Base-by-base conservation (phyloP, 2,329 filamentous ascomycete species). In the Diaporthe capsici region DNA sequence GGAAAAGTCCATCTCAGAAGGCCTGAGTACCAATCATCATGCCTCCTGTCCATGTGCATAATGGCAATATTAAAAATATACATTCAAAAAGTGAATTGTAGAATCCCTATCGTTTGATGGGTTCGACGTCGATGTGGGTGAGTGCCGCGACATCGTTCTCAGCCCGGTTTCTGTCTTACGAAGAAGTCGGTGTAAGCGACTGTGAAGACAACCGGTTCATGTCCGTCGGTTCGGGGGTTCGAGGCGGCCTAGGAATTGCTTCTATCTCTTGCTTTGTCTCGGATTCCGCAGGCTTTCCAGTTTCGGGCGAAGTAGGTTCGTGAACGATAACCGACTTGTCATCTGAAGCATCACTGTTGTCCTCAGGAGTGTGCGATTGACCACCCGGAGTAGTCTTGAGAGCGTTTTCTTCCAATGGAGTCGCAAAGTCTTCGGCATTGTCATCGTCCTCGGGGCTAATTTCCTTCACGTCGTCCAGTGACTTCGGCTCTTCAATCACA, bases 131-230 rank as follows among this genome's bases (percentile, higher is more conserved):
- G 42, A 71, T 22, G 34, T 22, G 47, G 47, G 31, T 25, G 39
- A 51, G 17, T 25, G 20, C 57, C 39, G 9, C 34, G 61, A 25
- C 71, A 65, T 10, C 42, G 39, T 15, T 7, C 68, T 73, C 25
- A n/a, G 72, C 49, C 22, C 39, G 72, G 25, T 71, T 70, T n/a
- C 37, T 61, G 28, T 47, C 68, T 61, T 70, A 60, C 22, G 60
- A 63, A 9, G 74, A 76, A 8, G 70, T 74, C 7, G 76, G 75
- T 39, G 74, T 76, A 6, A 77, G 61, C 10, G 76, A 76, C 60
- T 77, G 75, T n/a, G 76, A 44, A 37, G 76, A 77, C 9, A 76
- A 63, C n/a, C 76, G 74, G 39, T 76, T 76, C 53, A 58, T 61
- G 8, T 71, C 37, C 17, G 58, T 73, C 17, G 73, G 76, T 44